Conservation (phyloP, 805 yeast genomes). For the Naumovozyma castellii region DNA sequence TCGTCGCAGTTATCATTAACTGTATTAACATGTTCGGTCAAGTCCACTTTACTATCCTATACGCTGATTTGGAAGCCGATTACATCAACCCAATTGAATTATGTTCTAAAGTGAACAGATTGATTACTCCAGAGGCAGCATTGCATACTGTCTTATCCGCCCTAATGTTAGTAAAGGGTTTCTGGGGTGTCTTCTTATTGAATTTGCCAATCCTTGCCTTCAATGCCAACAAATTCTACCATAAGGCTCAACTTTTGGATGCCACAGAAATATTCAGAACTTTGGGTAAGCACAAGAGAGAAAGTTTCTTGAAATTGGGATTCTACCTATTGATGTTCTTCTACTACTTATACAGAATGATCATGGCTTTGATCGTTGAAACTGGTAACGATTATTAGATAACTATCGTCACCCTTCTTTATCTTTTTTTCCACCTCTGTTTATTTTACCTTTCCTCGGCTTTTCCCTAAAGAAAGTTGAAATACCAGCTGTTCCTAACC, state of each 20-base stretch:
- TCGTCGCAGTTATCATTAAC: constrained; percentile 71
- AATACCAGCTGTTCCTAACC: too few relatives aligned
- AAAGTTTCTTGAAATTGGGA: constrained; percentile 80
- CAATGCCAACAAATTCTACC: constrained; percentile 70
- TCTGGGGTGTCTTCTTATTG: constrained; percentile 81
- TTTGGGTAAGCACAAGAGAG: constrained; percentile 84
- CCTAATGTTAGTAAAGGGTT: constrained; percentile 74
- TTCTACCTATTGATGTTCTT: constrained; percentile 88
- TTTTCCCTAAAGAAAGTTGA: too few relatives aligned
- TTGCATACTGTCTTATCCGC: constrained; percentile 64
- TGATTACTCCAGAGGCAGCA: constrained; percentile 83
- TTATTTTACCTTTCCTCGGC: too few relatives aligned
- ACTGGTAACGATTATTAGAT: constrained; percentile 7
- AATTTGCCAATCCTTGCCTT: constrained; percentile 77
- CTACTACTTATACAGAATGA: constrained; percentile 92
- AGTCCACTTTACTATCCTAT: constrained; percentile 91
- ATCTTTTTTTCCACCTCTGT: not conserved
- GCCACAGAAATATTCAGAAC: constrained; percentile 98
- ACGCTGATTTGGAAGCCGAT: constrained; percentile 90
- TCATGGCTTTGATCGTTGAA: constrained; percentile 79
- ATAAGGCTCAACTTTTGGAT: constrained; percentile 78
- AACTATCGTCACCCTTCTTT: not conserved
- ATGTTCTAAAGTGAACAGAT: constrained; percentile 83
- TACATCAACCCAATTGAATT: constrained; percentile 95
- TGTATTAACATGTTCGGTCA: constrained; percentile 83